phyloP scores from a whole-genome alignment of 2,329 filamentous ascomycete species.

The Botrytis fabae region DNA sequence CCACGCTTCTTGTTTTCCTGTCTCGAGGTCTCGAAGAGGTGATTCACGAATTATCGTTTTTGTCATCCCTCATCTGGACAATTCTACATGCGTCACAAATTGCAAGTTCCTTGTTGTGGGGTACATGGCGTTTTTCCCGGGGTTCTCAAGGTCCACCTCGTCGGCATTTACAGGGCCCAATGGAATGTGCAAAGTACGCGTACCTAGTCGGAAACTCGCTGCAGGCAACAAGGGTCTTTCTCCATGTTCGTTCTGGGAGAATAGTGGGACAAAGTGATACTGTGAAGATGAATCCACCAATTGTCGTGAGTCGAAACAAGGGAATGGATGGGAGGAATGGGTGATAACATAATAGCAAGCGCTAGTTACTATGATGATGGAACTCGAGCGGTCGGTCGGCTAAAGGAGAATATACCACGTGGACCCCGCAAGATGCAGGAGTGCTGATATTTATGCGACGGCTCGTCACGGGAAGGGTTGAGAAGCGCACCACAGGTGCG shows the following conservation, averaged over 20 bases:
- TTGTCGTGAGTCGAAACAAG: not conserved
- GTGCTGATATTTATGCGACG: not conserved
- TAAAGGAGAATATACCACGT: not conserved
- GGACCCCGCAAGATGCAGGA: not conserved
- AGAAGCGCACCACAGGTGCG: not conserved
- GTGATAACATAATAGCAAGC: not conserved
- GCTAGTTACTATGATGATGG: not conserved
- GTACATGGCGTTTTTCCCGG: not conserved
- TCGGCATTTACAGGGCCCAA: not conserved
- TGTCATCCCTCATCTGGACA: not conserved
- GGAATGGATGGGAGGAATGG: not conserved
- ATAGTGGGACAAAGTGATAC: not conserved
- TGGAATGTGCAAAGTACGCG: not conserved
- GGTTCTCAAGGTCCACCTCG: not conserved
- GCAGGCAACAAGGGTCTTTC: not conserved
- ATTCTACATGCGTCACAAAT: not conserved
- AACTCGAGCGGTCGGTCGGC: not conserved
- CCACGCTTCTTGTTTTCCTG: not conserved
- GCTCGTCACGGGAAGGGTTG: not conserved
- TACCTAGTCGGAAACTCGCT: not conserved
- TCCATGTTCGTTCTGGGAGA: not conserved
- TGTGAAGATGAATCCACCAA: constrained; percentile 6
- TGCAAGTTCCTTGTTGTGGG: not conserved
- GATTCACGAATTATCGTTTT: not conserved
- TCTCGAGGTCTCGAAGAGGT: not conserved